Base-by-base conservation (phyloP, 352 stramenopile genomes). In the Globisporangium iwayamae region DNA sequence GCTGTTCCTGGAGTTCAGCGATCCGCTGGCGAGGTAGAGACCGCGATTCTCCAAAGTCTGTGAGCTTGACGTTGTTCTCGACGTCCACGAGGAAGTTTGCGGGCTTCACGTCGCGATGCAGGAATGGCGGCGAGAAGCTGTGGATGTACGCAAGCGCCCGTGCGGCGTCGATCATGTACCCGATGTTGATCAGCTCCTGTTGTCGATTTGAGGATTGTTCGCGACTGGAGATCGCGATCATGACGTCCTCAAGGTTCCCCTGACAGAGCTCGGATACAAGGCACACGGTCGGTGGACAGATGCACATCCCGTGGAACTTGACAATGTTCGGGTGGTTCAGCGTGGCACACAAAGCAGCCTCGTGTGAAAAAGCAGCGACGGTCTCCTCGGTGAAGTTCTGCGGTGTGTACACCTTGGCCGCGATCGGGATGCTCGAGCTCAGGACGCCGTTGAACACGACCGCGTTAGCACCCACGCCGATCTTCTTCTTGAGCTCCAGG, bases 21-120 rank as follows among this genome's bases (percentile, higher is more conserved):
- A 67, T 25, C 6, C 52, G 60, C 32, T 68, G 34, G 28, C 56
- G 60, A 3, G 78, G 74, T 30, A 86, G 43, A n/a, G 71, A 75
- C n/a, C 81, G 68, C 0, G 81, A 88, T 25, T 90, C 81, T 7
- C 81, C 80, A 60, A 90, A 90, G 50, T 90, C 81, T 2, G 81
- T 85, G 54, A 90, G 71, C 45, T 89, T 90, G 63, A 87, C 69
- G 30, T 74, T 83, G 58, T 71, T 73, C 8, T 78, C 62, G 0
- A 54, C 60, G 56, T 89, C 81, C 0, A 91, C 65, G 10, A 90
- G 74, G 47, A 89, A 90, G 56, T 90, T 91, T 6, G 69, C 65
- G 3, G 82, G 78, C 32, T 89, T 89, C 22, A 90, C 77, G 30
- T 91, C 81, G 13, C 81, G 81, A 22, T 91, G 82, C 20, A 91